Evolutionary conservation across 345 rosid species (phyloP).

Genomic region (Rhodomyrtus tomentosa): DNA sequence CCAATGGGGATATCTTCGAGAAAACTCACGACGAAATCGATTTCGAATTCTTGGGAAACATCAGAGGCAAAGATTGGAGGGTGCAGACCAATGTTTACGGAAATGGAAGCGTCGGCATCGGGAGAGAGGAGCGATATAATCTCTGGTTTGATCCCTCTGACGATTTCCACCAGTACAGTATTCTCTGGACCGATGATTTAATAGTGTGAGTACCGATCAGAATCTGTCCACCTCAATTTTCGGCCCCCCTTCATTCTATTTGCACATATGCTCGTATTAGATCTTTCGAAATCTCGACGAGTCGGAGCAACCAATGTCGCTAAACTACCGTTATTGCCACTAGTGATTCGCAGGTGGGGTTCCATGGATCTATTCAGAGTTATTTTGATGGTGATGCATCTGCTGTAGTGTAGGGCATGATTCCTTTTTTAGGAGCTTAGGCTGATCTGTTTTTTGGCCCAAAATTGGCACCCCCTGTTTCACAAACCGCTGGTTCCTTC

Average conservation of each 20-base stretch:
- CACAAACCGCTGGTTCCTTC: not conserved
- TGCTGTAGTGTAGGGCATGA: not conserved
- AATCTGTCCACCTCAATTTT: not conserved
- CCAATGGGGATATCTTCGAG: conserved; percentile 87
- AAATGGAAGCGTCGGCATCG: conserved; percentile 77
- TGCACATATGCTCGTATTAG: not conserved
- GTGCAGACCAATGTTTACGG: conserved; percentile 94
- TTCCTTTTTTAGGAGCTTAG: not conserved
- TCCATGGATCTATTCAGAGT: not conserved
- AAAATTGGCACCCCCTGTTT: not conserved
- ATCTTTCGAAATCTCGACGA: not conserved
- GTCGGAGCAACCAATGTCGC: not conserved
- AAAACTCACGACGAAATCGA: conserved; percentile 96
- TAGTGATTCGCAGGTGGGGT: not conserved
- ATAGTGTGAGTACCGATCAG: conserved; percentile 48
- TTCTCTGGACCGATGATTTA: conserved; percentile 83
- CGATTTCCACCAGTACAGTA: conserved; percentile 78
- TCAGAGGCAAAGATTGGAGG: conserved; percentile 98
- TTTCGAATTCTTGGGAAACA: conserved; percentile 94
- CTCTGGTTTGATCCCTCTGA: conserved; percentile 98
- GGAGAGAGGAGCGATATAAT: conserved; percentile 91
- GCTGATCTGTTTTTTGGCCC: not conserved
- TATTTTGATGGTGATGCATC: not conserved
- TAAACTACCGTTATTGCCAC: not conserved
- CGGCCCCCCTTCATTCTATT: not conserved